Evolutionary conservation across 2,329 filamentous ascomycete genomes (phyloP), one percentile per base, ranked within the genome.

Genomic region (Dactylellina sp.): DNA sequence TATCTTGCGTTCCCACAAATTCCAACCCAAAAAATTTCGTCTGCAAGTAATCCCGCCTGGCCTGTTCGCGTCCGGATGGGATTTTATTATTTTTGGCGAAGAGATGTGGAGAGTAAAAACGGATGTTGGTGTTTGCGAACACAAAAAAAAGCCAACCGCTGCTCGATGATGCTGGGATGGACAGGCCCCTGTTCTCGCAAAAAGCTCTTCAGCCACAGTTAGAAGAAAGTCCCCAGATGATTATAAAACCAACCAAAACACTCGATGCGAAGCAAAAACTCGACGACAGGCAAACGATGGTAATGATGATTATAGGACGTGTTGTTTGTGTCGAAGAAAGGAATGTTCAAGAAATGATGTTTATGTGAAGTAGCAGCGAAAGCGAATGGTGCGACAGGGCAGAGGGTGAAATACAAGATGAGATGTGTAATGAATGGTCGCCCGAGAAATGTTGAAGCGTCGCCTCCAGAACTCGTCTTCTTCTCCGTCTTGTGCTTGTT

Each of bases 191-290:
- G 68, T 72, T 71, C 39, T 53, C 32, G 49, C 18, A 14, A 14
- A 20, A 72, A 64, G 60, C 68, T 72, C 44, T 72, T 72, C 60
- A 72, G 68, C 68, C 68, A 72, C 68, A 72, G 64, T 70, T 57
- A 65, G 68, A 72, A 70, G 20, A 52, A 71, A 53, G 50, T 63
- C 37, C 49, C 50, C 59, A 55, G 40, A 56, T 46, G 47, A 59
- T 32, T 25, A 71, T 49, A 49, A 50, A 50, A 56, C 18, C 9
- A 24, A 22, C 40, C 40, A 56, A 56, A 53, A 47, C 5, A 60
- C 20, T n/a, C 18, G 16, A 20, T 9, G 18, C 5, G 16, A 46
- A 44, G n/a, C 2, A 7, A 59, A 32, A 16, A 32, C 39, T 55
- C 32, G 52, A 52, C 50, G 61, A 39, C 46, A 39, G 40, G 22